Base-by-base conservation (phyloP, 2,329 filamentous ascomycete species). In the Ophiosphaerella herpotricha region DNA sequence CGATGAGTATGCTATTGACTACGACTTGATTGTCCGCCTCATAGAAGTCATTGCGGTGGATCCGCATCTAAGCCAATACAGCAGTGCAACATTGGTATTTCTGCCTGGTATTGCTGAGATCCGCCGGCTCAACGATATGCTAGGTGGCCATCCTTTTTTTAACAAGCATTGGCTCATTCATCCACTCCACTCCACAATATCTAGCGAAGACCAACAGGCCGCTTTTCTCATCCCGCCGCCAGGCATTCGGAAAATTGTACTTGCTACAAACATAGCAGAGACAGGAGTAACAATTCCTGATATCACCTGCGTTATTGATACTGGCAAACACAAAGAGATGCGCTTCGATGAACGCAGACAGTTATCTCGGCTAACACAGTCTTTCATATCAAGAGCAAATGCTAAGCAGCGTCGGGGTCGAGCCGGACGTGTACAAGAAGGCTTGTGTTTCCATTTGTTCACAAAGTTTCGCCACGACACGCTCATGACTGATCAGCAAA, bases 241-340 rank as follows among this genome's bases (percentile, higher is more conserved):
- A 3, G 93, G 93, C 0, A 80, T 86, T 48, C 84, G 92, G 55
- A 99, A 99, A 76, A 94, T 99, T 57, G 93, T 99, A 2, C 82
- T 99, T 46, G 92, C 94, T 1, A 99, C 94, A 12, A 99, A 99
- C 68, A 99, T 99, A 71, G 94, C 94, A 4, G 94, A 99, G 73
- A 99, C 94, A 0, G 94, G 94, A 77, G 96, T 99, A 67, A 99
- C 94, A 0, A 99, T 99, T 58, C 94, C 94, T 1, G 94, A 99
- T 69, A 90, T 99, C 26, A 97, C 94, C 0, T 96, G 92, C 63
- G 94, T 99, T 39, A 89, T 99, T 50, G 94, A 99, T 72, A 92
- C 91, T 0, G 94, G 94, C 48, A 97, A 96, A 73, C 93, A 97
- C 74, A 91, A 95, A 59, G 93, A 96, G 73, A 97, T 97, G 93